Percentiles rank a stretch among this genome's conserved stretches.
phyloP scores from a whole-genome alignment of 2,329 filamentous ascomycete genomes.

The Trichoderma sp. region DNA sequence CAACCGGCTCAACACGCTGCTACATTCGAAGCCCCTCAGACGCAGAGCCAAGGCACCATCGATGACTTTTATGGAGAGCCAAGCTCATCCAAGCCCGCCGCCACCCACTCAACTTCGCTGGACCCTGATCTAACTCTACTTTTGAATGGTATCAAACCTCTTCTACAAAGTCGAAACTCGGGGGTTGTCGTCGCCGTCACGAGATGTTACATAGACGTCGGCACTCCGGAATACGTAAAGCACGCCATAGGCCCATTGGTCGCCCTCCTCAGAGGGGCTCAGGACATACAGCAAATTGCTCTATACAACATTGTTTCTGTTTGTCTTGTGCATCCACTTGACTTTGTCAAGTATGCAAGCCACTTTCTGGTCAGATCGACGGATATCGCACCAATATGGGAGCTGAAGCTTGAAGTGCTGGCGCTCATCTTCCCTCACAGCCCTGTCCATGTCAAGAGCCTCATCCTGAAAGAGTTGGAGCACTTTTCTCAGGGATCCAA shows the following conservation, averaged over 20 bases:
- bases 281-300: conserved; percentile 85
- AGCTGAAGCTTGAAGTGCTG: conserved; percentile 85
- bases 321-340: conserved; percentile 67
- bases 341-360: conserved; percentile 84
- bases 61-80: conserved; percentile 80
- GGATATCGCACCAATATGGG: conserved; percentile 80
- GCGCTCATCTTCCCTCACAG: conserved; percentile 88
- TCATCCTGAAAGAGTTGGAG: conserved; percentile 89
- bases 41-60: conserved; percentile 32
- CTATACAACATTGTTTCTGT: conserved; percentile 96
- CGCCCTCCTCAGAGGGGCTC: conserved; percentile 76
- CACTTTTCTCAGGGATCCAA: conserved; percentile 80
- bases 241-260: conserved; percentile 78
- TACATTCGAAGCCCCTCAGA: conserved; percentile 25
- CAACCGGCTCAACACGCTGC: conserved; percentile 57
- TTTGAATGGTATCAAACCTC: conserved; percentile 73
- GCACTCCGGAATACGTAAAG: conserved; percentile 71
- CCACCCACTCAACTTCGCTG: conserved; percentile 50
- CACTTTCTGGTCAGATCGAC: conserved; percentile 84
- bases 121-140: conserved; percentile 82
- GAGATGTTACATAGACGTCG: conserved; percentile 80
- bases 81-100: conserved; percentile 41
- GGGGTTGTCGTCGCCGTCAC: conserved; percentile 87
- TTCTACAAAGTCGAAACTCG: conserved; percentile 89
- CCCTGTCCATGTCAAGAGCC: conserved; percentile 69